Percentiles rank a stretch among this genome's conserved stretches.
These are phyloP conservation scores for Fusarium denticulatum DNA, from an alignment of 2,329 filamentous ascomycete species.

Conservation along the genomic window DNA sequence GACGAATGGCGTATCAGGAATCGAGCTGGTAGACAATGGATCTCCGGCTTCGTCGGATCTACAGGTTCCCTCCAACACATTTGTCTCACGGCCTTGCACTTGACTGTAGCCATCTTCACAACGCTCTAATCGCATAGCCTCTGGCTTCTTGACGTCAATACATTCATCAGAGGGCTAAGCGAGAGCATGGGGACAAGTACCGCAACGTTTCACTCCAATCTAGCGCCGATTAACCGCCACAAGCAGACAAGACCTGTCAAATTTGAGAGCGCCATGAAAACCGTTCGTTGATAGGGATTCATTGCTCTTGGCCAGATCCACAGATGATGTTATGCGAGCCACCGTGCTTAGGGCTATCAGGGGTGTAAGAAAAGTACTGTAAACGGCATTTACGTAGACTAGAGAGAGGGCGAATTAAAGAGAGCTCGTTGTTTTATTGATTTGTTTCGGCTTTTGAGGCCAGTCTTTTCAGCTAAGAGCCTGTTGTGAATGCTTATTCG, in stretches of 20 bases:
- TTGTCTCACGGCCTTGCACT: neutral
- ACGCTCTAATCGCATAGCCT: neutral
- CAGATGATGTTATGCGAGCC: slow-evolving; percentile 34
- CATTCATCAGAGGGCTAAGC: neutral
- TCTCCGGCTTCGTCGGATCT: slow-evolving; percentile 16
- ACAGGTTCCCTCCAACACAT: slow-evolving; percentile 1
- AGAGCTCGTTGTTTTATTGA: slow-evolving; percentile 5
- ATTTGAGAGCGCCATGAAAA: slow-evolving; percentile 13
- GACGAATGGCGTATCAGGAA: slow-evolving; percentile 32
- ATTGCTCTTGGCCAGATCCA: slow-evolving; percentile 26
- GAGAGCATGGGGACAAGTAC: neutral
- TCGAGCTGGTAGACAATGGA: neutral
- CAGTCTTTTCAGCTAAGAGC: slow-evolving; percentile 11
- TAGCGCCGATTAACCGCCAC: slow-evolving; percentile 14
- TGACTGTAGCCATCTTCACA: neutral
- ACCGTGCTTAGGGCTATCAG: slow-evolving; percentile 9
- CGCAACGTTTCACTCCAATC: neutral
- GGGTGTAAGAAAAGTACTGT: slow-evolving; percentile 1
- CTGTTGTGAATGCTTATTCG: slow-evolving; percentile 23
- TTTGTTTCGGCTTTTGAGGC: slow-evolving; percentile 34
- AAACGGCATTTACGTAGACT: neutral
- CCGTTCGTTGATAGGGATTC: slow-evolving; percentile 8
- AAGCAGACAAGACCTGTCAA: neutral
- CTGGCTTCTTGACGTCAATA: slow-evolving; percentile 14
- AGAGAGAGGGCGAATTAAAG: neutral